Evolutionary conservation across 2,329 filamentous ascomycete species (phyloP).

Genomic region (Plectosphaerella plurivora): DNA sequence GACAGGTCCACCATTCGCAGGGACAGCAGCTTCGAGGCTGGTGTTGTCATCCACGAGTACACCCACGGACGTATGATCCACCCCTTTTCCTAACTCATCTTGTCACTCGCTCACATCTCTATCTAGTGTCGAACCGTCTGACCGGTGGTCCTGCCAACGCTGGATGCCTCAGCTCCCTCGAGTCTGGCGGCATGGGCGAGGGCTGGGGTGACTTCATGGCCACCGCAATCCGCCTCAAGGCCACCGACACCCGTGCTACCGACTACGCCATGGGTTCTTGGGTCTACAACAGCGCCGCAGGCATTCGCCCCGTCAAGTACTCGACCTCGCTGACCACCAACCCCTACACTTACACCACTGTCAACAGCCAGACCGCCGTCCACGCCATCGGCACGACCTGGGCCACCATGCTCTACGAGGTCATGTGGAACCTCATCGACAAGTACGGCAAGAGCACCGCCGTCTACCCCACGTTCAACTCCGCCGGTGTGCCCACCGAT

Average conservation of each 20-base stretch:
- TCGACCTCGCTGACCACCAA: constrained; percentile 38
- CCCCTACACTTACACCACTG: constrained; percentile 32
- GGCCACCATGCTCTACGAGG: constrained; percentile 46
- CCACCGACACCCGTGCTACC: constrained; percentile 34
- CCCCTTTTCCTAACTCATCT: no score
- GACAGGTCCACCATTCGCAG: background rate
- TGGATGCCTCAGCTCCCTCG: constrained; percentile 34
- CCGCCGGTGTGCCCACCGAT: constrained; percentile 38
- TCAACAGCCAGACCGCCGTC: constrained; percentile 28
- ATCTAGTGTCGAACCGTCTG: background rate
- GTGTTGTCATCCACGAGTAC: constrained; percentile 2
- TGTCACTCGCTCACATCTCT: no score
- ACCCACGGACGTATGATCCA: background rate
- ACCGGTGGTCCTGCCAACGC: constrained; percentile 41
- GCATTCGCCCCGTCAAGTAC: constrained; percentile 41
- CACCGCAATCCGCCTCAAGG: constrained; percentile 40
- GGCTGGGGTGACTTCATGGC: constrained; percentile 47
- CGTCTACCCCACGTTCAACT: constrained; percentile 28
- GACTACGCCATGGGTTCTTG: constrained; percentile 42
- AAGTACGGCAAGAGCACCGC: constrained; percentile 41
- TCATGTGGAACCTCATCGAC: constrained; percentile 49
- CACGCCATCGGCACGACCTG: constrained; percentile 40
- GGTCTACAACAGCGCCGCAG: constrained; percentile 30
- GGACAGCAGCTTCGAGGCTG: constrained; percentile 1
- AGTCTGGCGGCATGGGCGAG: constrained; percentile 45